Evolutionary conservation across 202 grass and related monocot species (phyloP), one percentile per base, ranked within the genome.

Genomic region (Musa balbisiana): DNA sequence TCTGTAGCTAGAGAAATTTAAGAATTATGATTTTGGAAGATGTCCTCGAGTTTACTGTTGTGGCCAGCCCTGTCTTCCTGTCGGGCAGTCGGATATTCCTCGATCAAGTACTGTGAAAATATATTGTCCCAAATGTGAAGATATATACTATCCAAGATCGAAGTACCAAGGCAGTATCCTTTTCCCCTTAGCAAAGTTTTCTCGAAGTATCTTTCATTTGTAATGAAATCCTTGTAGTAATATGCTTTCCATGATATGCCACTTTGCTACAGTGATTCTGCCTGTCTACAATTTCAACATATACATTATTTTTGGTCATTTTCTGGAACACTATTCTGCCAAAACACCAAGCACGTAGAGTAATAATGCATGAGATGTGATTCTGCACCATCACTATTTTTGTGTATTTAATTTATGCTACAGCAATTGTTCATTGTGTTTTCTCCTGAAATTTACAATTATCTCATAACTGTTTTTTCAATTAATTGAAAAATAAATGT

Each of bases 121-220:
- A 82, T 96, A 91, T 80, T 96, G 89, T 68, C 92, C 92, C 24
- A 96, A 85, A 72, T 96, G 89, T 55, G 92, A 91, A 69, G 89
- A 96, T 60, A 62, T 96, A 55, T 91, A 92, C 80, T 84, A 83
- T 68, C 92, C 92, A 27, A 91, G 86, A 89, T 96, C 92, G 56
- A 96, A 96, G 75, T 89, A 96, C 82, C 86, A 89, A 87, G 87
- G 75, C 72, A 89, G 86, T 91, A 96, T 96, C 92, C 92, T 96
- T 88, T 55, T 55, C 55, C 6, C 22, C 12, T 12, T 29, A 19
- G 33, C 12, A 16, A 29, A 15, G 27, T 33, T 6, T 29, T 11
- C 4, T 29, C 15, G 14, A 43, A 13, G 11, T 65, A 64, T 65
- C 2, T 27, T 24, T 3, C 1, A 0, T 15, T 65, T 65, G 3